phyloP scores from a whole-genome alignment of 1,284 basidiomycete genomes.

The Lentinula novae-zelandiae region DNA sequence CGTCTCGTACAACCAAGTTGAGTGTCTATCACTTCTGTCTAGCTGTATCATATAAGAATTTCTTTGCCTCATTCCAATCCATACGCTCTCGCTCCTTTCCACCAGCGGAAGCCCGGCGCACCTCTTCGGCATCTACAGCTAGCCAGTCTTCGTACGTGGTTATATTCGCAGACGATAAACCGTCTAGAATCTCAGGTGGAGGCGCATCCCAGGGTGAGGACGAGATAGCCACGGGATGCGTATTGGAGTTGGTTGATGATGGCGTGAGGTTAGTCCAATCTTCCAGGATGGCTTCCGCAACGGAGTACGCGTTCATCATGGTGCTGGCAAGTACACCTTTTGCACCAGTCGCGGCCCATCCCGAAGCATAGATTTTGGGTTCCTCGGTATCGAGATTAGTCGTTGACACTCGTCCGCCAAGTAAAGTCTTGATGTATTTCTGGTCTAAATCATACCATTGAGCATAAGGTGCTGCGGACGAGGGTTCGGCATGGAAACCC shows the following conservation, averaged over 20 bases:
- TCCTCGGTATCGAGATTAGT: slow-evolving; percentile 28
- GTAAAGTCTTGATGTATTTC: slow-evolving; percentile 49
- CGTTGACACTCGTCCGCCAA: slow-evolving; percentile 49
- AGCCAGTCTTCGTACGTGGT: slow-evolving; percentile 70
- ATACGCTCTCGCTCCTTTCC: slow-evolving; percentile 83
- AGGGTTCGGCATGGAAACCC: slow-evolving; percentile 78
- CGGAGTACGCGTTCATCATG: slow-evolving; percentile 89
- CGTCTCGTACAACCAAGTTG: neutral
- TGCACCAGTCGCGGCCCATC: slow-evolving; percentile 93
- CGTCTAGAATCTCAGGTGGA: slow-evolving; percentile 53
- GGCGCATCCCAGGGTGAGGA: slow-evolving; percentile 36
- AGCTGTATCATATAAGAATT: slow-evolving; percentile 29
- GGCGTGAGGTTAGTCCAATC: slow-evolving; percentile 37
- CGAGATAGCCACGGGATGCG: slow-evolving; percentile 11
- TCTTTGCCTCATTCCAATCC: slow-evolving; percentile 53
- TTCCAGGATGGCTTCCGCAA: slow-evolving; percentile 66
- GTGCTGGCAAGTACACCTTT: slow-evolving; percentile 91
- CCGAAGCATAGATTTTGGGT: slow-evolving; percentile 79
- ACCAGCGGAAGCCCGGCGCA: slow-evolving; percentile 45
- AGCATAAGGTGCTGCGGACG: slow-evolving; percentile 27
- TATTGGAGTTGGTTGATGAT: neutral
- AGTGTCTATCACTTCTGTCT: neutral
- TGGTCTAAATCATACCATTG: slow-evolving; percentile 1
- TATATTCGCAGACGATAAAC: slow-evolving; percentile 41
- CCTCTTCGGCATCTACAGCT: slow-evolving; percentile 63